Evolutionary conservation across 192 early-diverging fungal species (phyloP).

Genomic region (Linnemannia exigua): DNA sequence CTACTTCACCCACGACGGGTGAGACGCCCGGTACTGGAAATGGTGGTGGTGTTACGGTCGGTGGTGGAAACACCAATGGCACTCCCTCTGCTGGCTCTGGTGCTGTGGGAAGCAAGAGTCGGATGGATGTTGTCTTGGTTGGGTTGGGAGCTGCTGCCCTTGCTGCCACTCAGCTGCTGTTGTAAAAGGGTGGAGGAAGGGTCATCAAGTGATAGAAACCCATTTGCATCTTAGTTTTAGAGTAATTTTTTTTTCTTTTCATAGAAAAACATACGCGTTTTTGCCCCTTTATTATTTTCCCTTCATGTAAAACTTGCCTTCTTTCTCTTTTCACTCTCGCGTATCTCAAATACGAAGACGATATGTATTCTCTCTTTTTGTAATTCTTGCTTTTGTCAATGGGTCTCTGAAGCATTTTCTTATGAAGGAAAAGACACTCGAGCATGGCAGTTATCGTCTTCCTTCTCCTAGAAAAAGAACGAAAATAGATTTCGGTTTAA

Average conservation of each 20-base stretch:
- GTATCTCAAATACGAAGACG: too few relatives aligned
- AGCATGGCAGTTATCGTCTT: too few relatives aligned
- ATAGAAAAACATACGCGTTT: too few relatives aligned
- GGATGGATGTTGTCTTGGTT: not conserved
- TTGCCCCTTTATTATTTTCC: too few relatives aligned
- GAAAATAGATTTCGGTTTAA: not conserved
- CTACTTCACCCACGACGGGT: not conserved
- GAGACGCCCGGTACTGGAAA: not conserved
- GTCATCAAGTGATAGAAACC: too few relatives aligned
- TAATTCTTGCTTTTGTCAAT: too few relatives aligned
- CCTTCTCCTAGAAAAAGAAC: not conserved
- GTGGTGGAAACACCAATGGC: not conserved
- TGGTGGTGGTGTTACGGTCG: not conserved
- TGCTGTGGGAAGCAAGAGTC: not conserved
- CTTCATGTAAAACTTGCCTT: too few relatives aligned
- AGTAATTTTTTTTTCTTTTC: too few relatives aligned
- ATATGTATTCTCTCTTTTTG: too few relatives aligned
- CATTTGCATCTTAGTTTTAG: not conserved
- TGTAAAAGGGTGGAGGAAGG: slow-evolving; percentile 5
- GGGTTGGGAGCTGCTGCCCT: slow-evolving; percentile 25
- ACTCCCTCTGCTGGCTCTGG: not conserved
- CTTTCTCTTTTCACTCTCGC: too few relatives aligned
- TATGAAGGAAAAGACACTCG: too few relatives aligned
- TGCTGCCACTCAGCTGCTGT: slow-evolving; percentile 17
- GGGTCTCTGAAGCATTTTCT: too few relatives aligned